phyloP scores from a whole-genome alignment of 169 alveolate species.

The Toxoplasma gondii region DNA sequence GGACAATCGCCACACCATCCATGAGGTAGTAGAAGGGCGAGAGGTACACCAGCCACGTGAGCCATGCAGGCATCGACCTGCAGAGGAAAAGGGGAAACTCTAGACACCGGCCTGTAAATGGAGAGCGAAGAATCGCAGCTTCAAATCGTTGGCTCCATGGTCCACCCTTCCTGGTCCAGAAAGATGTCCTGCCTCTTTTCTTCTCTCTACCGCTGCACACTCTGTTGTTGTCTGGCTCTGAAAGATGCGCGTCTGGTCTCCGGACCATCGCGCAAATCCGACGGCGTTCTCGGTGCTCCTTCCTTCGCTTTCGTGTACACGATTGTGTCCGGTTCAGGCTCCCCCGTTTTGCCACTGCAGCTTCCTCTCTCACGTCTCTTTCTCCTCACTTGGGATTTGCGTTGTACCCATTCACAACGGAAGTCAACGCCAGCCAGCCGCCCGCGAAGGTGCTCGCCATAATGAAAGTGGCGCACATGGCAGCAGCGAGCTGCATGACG shows the following conservation, averaged over 20 bases:
- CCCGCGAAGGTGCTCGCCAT: slow-evolving; percentile 20
- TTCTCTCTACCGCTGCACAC: too few species aligned
- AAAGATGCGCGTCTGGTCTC: too few species aligned
- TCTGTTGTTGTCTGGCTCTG: too few species aligned
- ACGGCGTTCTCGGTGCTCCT: too few species aligned
- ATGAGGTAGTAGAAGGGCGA: slow-evolving; percentile 39
- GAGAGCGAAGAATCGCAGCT: not conserved
- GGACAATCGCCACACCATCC: slow-evolving; percentile 34
- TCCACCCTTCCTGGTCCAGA: too few species aligned
- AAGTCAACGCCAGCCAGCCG: slow-evolving; percentile 27
- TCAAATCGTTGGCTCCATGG: too few species aligned
- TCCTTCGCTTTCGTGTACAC: too few species aligned
- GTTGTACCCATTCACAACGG: slow-evolving; percentile 33
- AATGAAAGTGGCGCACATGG: not conserved
- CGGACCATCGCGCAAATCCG: too few species aligned
- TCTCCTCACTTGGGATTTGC: slow-evolving; percentile 30
- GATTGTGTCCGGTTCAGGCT: too few species aligned
- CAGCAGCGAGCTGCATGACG: slow-evolving; percentile 16
- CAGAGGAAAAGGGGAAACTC: slow-evolving; percentile 2
- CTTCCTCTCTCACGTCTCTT: not conserved
- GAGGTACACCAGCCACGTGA: not conserved
- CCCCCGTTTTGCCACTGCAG: not conserved
- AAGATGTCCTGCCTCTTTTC: too few species aligned
- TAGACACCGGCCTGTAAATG: slow-evolving; percentile 11
- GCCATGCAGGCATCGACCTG: slow-evolving; percentile 33